Evolutionary conservation across 1,284 basidiomycete genomes (phyloP).

Genomic region (Fistulinella staudtii): DNA sequence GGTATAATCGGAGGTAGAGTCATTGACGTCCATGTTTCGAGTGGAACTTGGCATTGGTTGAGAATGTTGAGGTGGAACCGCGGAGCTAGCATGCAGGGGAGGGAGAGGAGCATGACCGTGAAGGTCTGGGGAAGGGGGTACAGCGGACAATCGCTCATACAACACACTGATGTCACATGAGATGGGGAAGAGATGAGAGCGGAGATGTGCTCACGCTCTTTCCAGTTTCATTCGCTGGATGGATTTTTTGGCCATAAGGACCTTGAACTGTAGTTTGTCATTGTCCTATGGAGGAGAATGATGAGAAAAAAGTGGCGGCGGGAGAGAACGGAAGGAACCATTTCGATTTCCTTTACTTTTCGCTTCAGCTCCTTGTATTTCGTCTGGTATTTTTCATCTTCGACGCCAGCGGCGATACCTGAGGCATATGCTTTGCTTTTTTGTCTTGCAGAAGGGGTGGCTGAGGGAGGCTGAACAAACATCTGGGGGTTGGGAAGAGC

Average conservation of each 20-base stretch:
- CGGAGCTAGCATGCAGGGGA: constrained; percentile 35
- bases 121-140: constrained; percentile 52
- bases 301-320: background rate
- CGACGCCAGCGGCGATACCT: constrained; percentile 73
- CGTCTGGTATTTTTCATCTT: constrained; percentile 83
- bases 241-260: constrained; percentile 76
- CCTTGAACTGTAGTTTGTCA: constrained; percentile 80
- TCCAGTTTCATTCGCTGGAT: constrained; percentile 88
- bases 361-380: constrained; percentile 90
- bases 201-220: constrained; percentile 66
- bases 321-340: constrained; percentile 45
- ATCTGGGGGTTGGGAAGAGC: constrained; percentile 27
- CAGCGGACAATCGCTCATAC: constrained; percentile 67
- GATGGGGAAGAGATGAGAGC: constrained; percentile 17
- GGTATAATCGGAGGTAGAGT: constrained; percentile 46
- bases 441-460: constrained; percentile 38
- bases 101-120: constrained; percentile 40
- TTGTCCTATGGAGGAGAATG: constrained; percentile 58
- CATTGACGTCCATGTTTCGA: constrained; percentile 41
- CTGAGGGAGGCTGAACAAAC: constrained; percentile 28
- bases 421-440: constrained; percentile 52
- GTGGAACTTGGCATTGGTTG: constrained; percentile 35
- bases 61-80: constrained; percentile 31
- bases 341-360: constrained; percentile 86
- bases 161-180: constrained; percentile 51